Evolutionary conservation across 208 protist species (phyloP), one percentile per base, ranked within the genome.

Genomic region (Trypanosoma lewisi): DNA sequence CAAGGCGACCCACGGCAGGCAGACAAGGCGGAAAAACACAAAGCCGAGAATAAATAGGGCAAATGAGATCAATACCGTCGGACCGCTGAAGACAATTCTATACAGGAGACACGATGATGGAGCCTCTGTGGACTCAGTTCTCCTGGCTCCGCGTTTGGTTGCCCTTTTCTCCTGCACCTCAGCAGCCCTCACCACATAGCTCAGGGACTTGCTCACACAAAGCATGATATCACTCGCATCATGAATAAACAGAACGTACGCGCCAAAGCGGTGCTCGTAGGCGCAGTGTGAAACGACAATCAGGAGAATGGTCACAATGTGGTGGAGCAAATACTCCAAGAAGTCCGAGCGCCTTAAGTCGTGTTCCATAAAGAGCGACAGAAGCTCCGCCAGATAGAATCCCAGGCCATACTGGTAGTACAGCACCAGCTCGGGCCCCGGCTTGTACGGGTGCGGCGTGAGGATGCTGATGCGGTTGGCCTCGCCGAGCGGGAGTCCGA

Each of bases 171-270:
- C 58, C 4, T 78, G 76, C 14, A 39, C 55, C 2, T 50, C 42
- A 9, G 84, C 75, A 2, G 71, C 79, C 3, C 71, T 48, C 30
- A 76, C 60, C 33, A 83, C 76, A 68, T 92, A 92, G 53, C 87
- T 76, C 4, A 89, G 48, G 12, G 57, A 39, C 45, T 92, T 92
- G 59, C 65, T 71, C 44, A 85, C 28, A 9, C 56, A 77, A 2
- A 92, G 73, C 72, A 88, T 76, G 63, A 92, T 85, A 58, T 92
- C 85, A 33, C 78, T 83, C 41, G 67, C 64, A 50, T 92, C 82
- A 65, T 92, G 85, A 44, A 92, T 76, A 56, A 89, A 87, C 25
- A 92, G 69, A 2, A 88, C 78, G 49, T 87, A 89, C 30, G 67
- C 77, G 23, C 85, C 85, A 49, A 85, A 69, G 59, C 85, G 85